phyloP scores from a whole-genome alignment of 306 rosid species.

The Cucumis melo region DNA sequence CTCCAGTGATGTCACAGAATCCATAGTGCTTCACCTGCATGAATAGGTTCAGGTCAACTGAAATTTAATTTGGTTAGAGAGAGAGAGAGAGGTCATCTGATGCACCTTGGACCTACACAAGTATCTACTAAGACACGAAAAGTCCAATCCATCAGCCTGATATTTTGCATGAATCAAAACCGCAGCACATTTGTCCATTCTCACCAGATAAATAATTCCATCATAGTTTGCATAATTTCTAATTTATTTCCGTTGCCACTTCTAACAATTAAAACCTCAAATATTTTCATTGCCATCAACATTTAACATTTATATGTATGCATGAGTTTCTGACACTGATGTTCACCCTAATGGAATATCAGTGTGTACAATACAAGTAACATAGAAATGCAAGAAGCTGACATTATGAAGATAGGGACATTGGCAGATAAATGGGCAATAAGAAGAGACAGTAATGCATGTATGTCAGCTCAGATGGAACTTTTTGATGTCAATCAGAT shows the following conservation, averaged over 20 bases:
- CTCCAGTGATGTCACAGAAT: background rate
- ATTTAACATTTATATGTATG: background rate
- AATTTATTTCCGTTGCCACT: too few species aligned
- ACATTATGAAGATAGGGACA: background rate
- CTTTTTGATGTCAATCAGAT: background rate
- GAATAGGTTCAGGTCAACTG: background rate
- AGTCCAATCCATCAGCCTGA: background rate
- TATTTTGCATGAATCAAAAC: background rate
- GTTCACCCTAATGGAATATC: background rate
- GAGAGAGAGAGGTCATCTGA: background rate
- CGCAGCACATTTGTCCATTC: background rate
- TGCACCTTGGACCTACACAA: background rate
- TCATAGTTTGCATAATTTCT: background rate
- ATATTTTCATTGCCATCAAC: background rate
- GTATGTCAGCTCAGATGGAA: background rate
- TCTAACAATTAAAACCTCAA: background rate
- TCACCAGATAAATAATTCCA: background rate
- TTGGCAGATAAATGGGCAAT: background rate
- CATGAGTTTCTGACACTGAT: background rate
- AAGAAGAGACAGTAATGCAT: background rate
- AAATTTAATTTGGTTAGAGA: background rate
- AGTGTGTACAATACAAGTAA: background rate
- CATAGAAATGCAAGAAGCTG: background rate
- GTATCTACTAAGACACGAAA: background rate
- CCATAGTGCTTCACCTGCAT: background rate